These are phyloP conservation scores for Ilex aquifolium DNA, from an alignment of 257 asterid species.

Conservation along the genomic window DNA sequence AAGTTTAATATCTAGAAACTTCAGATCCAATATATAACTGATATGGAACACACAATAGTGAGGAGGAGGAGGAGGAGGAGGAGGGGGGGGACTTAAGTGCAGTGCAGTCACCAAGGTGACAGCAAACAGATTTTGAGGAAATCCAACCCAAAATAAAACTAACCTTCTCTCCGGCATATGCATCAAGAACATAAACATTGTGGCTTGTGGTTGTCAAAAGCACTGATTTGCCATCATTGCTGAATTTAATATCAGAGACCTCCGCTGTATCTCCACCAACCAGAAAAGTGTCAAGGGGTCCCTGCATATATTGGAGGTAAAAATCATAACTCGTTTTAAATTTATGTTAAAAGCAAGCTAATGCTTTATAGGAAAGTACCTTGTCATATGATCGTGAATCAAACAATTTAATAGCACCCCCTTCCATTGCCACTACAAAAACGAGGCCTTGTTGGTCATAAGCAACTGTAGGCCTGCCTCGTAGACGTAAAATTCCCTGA, in stretches of 20 bases:
- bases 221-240: conserved; percentile 95
- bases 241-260: conserved; percentile 95
- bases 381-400: conserved; percentile 91
- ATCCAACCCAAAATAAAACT: conserved; percentile 6
- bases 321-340: not conserved
- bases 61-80: too few species aligned
- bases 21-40: not conserved
- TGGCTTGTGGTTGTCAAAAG: conserved; percentile 85
- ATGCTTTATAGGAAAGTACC: conserved; percentile 35
- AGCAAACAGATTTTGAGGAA: too few species aligned
- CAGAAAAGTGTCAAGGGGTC: conserved; percentile 93
- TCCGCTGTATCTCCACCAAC: conserved; percentile 98
- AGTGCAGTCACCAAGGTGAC: too few species aligned
- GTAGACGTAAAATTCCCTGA: conserved; percentile 84
- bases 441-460: conserved; percentile 98
- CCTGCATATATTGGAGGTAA: conserved; percentile 37
- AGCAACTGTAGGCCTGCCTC: conserved; percentile 96
- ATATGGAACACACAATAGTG: not conserved
- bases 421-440: conserved; percentile 98
- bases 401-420: conserved; percentile 88
- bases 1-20: conserved; percentile 7
- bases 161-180: conserved; percentile 96
- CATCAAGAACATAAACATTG: conserved; percentile 79
- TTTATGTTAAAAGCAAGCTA: conserved; percentile 7
- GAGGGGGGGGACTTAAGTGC: too few species aligned